These are phyloP conservation scores for Ophiorrhiza pumila DNA, from an alignment of 257 asterid genomes.

Conservation along the genomic window DNA sequence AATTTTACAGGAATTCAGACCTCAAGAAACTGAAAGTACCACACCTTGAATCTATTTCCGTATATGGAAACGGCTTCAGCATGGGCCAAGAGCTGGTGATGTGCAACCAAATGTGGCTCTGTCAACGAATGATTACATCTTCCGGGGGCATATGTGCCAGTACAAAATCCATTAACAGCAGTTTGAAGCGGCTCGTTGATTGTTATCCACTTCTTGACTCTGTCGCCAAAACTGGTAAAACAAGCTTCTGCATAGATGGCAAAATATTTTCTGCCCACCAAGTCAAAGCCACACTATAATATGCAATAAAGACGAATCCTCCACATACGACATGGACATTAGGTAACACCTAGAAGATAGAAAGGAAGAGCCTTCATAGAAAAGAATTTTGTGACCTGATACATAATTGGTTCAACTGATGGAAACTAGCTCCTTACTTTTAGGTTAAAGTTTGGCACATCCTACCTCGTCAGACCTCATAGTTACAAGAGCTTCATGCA, in stretches of 20 bases:
- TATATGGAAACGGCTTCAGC: constrained; percentile 48
- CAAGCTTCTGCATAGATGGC: constrained; percentile 55
- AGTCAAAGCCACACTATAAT: constrained; percentile 2
- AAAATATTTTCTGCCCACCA: constrained; percentile 43
- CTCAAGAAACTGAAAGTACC: not conserved
- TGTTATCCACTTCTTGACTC: constrained; percentile 58
- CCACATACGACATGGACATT: not conserved
- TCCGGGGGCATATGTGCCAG: constrained; percentile 53
- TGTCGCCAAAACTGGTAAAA: constrained; percentile 49
- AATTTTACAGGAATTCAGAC: not conserved
- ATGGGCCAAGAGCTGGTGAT: constrained; percentile 46
- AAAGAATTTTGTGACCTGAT: not conserved
- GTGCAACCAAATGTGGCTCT: constrained; percentile 47
- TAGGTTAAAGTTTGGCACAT: not conserved
- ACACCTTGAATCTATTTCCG: constrained; percentile 41
- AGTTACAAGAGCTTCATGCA: not conserved
- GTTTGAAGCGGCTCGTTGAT: constrained; percentile 58
- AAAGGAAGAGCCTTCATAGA: not conserved
- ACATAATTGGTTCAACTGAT: not conserved
- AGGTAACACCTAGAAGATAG: not conserved
- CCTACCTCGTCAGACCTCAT: not conserved
- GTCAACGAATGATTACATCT: constrained; percentile 32
- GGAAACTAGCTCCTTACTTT: not conserved
- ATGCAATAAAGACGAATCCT: not conserved
- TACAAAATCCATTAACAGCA: constrained; percentile 48